These are phyloP conservation scores for Actinomucor elegans DNA, from an alignment of 371 early-diverging fungal species.

Conservation along the genomic window DNA sequence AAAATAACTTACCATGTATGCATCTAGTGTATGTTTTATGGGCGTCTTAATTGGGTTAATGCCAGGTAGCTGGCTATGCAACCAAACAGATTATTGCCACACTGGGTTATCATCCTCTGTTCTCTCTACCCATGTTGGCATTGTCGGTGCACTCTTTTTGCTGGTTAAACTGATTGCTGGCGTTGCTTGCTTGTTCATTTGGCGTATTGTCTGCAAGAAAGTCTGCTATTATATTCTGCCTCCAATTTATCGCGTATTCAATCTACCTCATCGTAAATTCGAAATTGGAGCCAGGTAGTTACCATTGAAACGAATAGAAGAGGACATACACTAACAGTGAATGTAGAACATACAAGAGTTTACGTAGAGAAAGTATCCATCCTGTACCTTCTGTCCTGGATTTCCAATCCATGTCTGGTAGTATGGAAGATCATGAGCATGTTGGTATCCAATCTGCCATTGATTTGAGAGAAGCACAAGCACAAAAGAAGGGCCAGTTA, in stretches of 20 bases:
- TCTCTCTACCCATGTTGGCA: conserved; percentile 28
- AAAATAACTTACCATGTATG: too few species aligned
- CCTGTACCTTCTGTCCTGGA: conserved; percentile 67
- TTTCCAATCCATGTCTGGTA: conserved; percentile 48
- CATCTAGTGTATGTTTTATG: conserved; percentile 64
- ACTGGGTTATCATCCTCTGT: conserved; percentile 38
- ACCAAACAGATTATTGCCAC: conserved; percentile 38
- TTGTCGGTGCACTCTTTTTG: conserved; percentile 31
- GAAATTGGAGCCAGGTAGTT: conserved; percentile 58
- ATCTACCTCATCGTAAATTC: conserved; percentile 59
- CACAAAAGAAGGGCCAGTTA: conserved; percentile 27
- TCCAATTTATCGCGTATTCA: conserved; percentile 63
- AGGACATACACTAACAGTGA: too few species aligned
- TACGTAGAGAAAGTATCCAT: conserved; percentile 58
- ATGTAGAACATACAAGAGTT: conserved; percentile 61
- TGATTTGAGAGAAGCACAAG: conserved; percentile 54
- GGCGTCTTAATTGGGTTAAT: conserved; percentile 69
- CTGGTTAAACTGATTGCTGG: conserved; percentile 52
- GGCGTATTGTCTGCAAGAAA: conserved; percentile 64
- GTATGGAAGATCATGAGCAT: conserved; percentile 47
- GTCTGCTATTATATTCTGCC: conserved; percentile 57
- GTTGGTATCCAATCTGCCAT: conserved; percentile 59
- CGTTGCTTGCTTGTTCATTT: conserved; percentile 59
- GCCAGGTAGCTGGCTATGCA: conserved; percentile 61
- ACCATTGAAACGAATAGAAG: too few species aligned